Conservation (phyloP, 2,329 filamentous ascomycete species). For the Cladosporium cucumerinum region DNA sequence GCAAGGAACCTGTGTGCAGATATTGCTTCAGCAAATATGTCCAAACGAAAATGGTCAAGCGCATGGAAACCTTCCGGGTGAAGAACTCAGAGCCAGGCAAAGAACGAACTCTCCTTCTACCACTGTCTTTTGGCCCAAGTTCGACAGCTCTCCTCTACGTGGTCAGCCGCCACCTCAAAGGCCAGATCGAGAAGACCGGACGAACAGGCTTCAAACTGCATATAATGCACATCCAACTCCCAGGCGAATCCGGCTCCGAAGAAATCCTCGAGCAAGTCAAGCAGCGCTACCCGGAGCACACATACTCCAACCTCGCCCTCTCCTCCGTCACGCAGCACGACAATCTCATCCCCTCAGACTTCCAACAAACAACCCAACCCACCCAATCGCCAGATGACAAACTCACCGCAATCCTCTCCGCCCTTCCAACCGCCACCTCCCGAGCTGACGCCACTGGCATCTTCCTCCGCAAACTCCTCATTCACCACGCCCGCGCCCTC, state of each 20-base stretch:
- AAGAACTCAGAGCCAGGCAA: slow-evolving; percentile 42
- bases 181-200: slow-evolving; percentile 62
- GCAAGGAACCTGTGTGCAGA: slow-evolving; percentile 60
- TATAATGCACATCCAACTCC: slow-evolving; percentile 43
- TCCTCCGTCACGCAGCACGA: neutral
- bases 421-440: slow-evolving; percentile 60
- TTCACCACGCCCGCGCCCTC: slow-evolving; percentile 58
- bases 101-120: slow-evolving; percentile 63
- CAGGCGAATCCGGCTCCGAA: slow-evolving; percentile 41
- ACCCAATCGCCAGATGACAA: neutral
- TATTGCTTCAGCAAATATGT: slow-evolving; percentile 77
- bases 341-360: neutral
- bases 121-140: slow-evolving; percentile 78
- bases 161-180: slow-evolving; percentile 65
- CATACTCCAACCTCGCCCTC: slow-evolving; percentile 50
- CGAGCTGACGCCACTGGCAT: slow-evolving; percentile 54
- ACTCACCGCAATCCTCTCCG: slow-evolving; percentile 48
- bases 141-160: slow-evolving; percentile 75
- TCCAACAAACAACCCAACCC: neutral
- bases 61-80: slow-evolving; percentile 64
- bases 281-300: slow-evolving; percentile 62
- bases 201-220: slow-evolving; percentile 66
- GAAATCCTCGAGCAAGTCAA: slow-evolving; percentile 48
- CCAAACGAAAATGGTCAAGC: slow-evolving; percentile 73
- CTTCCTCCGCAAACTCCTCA: slow-evolving; percentile 68